phyloP scores from a whole-genome alignment of 2,329 filamentous ascomycete species.

The Trichoderma afroharzianum region DNA sequence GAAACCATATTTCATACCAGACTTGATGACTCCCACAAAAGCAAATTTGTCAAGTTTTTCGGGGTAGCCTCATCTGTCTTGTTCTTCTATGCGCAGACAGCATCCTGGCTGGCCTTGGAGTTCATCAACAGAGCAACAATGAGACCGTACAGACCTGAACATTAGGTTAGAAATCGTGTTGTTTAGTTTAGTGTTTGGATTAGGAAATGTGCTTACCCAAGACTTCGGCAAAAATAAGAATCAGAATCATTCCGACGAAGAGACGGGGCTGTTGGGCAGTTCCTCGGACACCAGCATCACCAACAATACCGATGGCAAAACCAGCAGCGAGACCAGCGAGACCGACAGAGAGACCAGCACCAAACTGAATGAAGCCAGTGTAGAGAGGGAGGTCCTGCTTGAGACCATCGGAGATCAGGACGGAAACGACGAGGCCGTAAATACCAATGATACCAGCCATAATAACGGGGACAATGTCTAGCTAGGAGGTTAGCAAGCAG shows the following conservation, averaged over 20 bases:
- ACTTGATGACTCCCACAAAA: not conserved
- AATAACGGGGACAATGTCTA: constrained; percentile 99
- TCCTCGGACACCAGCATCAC: constrained; percentile 44
- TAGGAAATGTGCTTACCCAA: constrained; percentile 62
- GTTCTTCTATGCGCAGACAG: constrained; percentile 43
- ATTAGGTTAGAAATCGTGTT: constrained; percentile 24
- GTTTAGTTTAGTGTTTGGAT: not conserved
- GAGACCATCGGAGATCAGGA: constrained; percentile 42
- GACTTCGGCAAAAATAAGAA: constrained; percentile 66
- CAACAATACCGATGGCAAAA: constrained; percentile 45
- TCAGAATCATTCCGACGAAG: constrained; percentile 46
- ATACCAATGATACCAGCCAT: constrained; percentile 99
- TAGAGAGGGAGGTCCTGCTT: constrained; percentile 41
- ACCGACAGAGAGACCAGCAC: constrained; percentile 42
- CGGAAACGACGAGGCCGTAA: constrained; percentile 43
- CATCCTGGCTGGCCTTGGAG: constrained; percentile 74
- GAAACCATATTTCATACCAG: constrained; percentile 5
- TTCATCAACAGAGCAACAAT: constrained; percentile 99
- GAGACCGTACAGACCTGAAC: constrained; percentile 89
- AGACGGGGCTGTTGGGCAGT: constrained; percentile 46
- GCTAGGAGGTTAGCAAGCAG: not conserved
- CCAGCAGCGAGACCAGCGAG: constrained; percentile 45
- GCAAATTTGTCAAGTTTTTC: constrained; percentile 10
- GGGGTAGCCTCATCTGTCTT: not conserved
- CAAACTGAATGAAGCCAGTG: constrained; percentile 42